Percentiles rank a stretch among this genome's conserved stretches.
phyloP scores from a whole-genome alignment of 1,139 yeast species.

The Scheffersomyces cryptocercus region DNA sequence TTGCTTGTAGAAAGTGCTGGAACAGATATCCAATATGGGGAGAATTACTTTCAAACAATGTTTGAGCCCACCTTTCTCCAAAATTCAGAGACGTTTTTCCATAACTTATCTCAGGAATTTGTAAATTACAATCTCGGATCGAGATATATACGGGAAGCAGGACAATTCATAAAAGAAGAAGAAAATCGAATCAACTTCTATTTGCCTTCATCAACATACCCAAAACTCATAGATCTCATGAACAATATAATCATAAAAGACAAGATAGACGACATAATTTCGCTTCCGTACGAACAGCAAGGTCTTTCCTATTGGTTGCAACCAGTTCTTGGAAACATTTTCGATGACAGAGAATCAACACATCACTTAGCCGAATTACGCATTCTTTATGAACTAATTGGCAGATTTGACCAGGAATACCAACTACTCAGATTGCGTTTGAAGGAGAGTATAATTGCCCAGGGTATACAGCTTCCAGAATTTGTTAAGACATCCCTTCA shows the following conservation, averaged over 20 bases:
- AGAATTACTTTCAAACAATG: slow-evolving; percentile 58
- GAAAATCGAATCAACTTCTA: slow-evolving; percentile 55
- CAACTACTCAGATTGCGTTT: slow-evolving; percentile 53
- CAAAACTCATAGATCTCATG: slow-evolving; percentile 56
- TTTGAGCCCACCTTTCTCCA: slow-evolving; percentile 69
- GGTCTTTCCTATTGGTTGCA: slow-evolving; percentile 62
- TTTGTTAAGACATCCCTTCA: slow-evolving; percentile 23
- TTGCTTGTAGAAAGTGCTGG: slow-evolving; percentile 44
- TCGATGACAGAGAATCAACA: slow-evolving; percentile 16
- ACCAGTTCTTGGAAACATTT: slow-evolving; percentile 24
- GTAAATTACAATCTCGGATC: slow-evolving; percentile 44
- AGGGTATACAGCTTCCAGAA: slow-evolving; percentile 34
- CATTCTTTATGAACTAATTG: slow-evolving; percentile 51
- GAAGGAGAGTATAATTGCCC: slow-evolving; percentile 45
- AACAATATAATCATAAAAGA: slow-evolving; percentile 65
- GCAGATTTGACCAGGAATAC: slow-evolving; percentile 55
- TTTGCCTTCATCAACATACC: slow-evolving; percentile 54
- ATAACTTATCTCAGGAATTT: slow-evolving; percentile 44
- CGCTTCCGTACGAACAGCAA: slow-evolving; percentile 48
- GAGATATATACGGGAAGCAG: slow-evolving; percentile 54
- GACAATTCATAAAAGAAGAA: slow-evolving; percentile 59
- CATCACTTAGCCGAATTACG: slow-evolving; percentile 32
- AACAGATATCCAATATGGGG: slow-evolving; percentile 32
- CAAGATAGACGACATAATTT: slow-evolving; percentile 48
- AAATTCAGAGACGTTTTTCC: slow-evolving; percentile 59